Evolutionary conservation across 169 alveolate species (phyloP).

Genomic region (Plasmodium vivax): DNA sequence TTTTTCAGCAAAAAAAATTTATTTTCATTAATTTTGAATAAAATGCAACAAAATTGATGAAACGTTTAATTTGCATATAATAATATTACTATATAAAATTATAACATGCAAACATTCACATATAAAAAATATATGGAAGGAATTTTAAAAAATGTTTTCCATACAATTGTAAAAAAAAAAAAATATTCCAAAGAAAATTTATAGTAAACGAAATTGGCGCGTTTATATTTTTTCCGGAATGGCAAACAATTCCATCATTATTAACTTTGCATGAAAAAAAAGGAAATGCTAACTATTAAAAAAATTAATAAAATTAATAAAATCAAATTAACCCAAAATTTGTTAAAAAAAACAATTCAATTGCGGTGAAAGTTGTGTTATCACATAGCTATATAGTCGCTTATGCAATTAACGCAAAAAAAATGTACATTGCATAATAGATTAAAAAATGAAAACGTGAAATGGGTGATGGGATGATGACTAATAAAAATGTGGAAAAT

Average conservation of each 20-base stretch:
- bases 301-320: background rate
- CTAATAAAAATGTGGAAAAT: background rate
- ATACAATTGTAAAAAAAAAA: background rate
- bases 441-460: background rate
- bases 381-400: background rate
- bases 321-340: background rate
- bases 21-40: background rate
- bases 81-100: background rate
- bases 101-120: background rate
- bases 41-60: background rate
- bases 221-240: background rate
- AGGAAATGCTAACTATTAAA: background rate
- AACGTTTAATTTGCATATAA: background rate
- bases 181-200: background rate
- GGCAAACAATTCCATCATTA: background rate
- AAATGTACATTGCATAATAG: background rate
- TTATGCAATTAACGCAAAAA: background rate
- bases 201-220: background rate
- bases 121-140: background rate
- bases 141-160: background rate
- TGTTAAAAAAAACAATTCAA: background rate
- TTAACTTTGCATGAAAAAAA: background rate
- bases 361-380: background rate
- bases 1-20: background rate
- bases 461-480: background rate